Base-by-base conservation (phyloP, 2,329 filamentous ascomycete species). In the Penicillium sp. region DNA sequence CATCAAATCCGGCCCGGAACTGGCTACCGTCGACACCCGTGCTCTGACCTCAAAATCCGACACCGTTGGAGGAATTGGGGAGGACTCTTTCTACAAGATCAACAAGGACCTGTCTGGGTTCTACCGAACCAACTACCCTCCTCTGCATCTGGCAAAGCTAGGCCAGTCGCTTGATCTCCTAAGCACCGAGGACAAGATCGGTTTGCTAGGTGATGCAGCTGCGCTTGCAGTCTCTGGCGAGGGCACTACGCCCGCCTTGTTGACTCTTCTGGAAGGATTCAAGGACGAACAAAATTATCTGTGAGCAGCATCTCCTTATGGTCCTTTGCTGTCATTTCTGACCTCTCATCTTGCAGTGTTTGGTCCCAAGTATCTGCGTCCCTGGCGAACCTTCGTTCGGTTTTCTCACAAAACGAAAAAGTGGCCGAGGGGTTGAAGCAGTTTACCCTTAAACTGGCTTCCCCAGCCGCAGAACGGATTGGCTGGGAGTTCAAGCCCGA, bases 121-220 rank as follows among this genome's bases (percentile, higher is more conserved):
- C 77, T 97, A 95, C 78, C 86, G 93, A 60, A 94, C 93, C 49
- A 96, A 96, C 77, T 96, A 97, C 71, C 91, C 94, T 6, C 87
- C 91, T n/a, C 82, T 86, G 62, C 87, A 93, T 48, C 83, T 99
- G 41, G 85, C 84, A 40, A 91, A 91, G 77, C 86, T 99, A 25
- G 89, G 90, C 57, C 84, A 86, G 53, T 87, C 90, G 67, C 87
- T 92, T 17, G 83, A 90, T 65, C 86, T 87, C 65, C 82, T 99
- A 25, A 90, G 83, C 62, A 87, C 89, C 6, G 86, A 93, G 72
- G 94, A 99, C 78, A 96, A 94, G 80, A 96, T 97, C 67, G 91
- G 91, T 41, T 85, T 97, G 52, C 86, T 97, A 58, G 92, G 91
- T 60, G 95, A 96, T 69, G 91, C 93, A 21, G 89, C 90, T 47